phyloP scores from a whole-genome alignment of 192 early-diverging fungal species.

The Umbelopsis isabellina region DNA sequence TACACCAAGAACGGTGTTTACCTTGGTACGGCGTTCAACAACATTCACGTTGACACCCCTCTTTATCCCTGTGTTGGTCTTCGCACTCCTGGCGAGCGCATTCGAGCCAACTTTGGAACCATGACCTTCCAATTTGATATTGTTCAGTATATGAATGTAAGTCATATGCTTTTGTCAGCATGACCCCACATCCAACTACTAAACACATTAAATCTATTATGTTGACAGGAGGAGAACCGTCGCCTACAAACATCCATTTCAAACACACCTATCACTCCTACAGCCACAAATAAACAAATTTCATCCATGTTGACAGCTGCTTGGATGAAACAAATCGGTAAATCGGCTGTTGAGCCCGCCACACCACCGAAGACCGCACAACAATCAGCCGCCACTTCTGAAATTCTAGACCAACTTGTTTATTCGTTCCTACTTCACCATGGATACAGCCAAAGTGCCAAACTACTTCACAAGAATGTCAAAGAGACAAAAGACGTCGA shows the following conservation, averaged over 20 bases:
- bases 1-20: slow-evolving; percentile 93
- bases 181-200: background rate
- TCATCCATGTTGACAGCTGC: slow-evolving; percentile 2
- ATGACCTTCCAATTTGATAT: slow-evolving; percentile 74
- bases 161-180: background rate
- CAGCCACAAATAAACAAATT: background rate
- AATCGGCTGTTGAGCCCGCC: background rate
- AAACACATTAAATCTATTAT: background rate
- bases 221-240: background rate
- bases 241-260: background rate
- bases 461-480: slow-evolving; percentile 50
- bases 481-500: background rate
- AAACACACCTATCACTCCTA: background rate
- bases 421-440: slow-evolving; percentile 83
- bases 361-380: slow-evolving; percentile 1
- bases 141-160: slow-evolving; percentile 62
- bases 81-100: slow-evolving; percentile 70
- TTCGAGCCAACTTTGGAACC: slow-evolving; percentile 82
- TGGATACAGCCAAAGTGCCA: slow-evolving; percentile 80
- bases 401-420: slow-evolving; percentile 65
- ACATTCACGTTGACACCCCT: slow-evolving; percentile 38
- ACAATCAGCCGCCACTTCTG: slow-evolving; percentile 16
- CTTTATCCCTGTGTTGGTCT: slow-evolving; percentile 79
- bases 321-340: slow-evolving; percentile 19
- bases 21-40: slow-evolving; percentile 62